A percentile compares a stretch with the other conserved stretches of the same genome.
Conservation (phyloP, 805 yeast species). For the Wickerhamiella kurtzmanii region DNA sequence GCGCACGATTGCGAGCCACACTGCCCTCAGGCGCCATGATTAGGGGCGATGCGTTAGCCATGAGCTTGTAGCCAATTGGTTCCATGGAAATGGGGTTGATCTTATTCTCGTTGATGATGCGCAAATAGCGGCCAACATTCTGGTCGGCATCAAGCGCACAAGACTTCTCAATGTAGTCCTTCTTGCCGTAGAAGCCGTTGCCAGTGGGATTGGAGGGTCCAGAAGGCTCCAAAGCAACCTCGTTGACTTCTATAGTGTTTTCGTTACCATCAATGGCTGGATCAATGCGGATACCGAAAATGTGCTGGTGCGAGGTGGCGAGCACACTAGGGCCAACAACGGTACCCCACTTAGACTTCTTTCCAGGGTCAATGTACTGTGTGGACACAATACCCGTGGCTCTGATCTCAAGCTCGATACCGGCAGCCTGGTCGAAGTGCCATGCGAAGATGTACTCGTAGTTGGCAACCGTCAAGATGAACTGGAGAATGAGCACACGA, state of each 20-base stretch:
- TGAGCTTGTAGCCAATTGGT: slow-evolving; percentile 66
- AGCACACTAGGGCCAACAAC: slow-evolving; percentile 65
- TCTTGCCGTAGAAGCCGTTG: slow-evolving; percentile 54
- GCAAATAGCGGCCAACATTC: slow-evolving; percentile 57
- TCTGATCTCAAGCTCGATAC: slow-evolving; percentile 62
- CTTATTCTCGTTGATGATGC: slow-evolving; percentile 58
- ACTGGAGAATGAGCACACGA: slow-evolving; percentile 66
- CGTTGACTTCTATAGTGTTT: slow-evolving; percentile 62
- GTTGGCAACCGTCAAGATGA: slow-evolving; percentile 74
- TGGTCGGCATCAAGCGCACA: slow-evolving; percentile 65
- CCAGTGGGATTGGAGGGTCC: slow-evolving; percentile 50
- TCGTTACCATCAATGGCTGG: slow-evolving; percentile 71
- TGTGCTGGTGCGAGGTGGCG: slow-evolving; percentile 78
- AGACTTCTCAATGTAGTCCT: slow-evolving; percentile 52
- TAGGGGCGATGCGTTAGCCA: slow-evolving; percentile 65
- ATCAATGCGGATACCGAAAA: slow-evolving; percentile 66
- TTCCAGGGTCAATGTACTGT: slow-evolving; percentile 64
- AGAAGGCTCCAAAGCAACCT: slow-evolving; percentile 46
- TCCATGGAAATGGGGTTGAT: slow-evolving; percentile 55
- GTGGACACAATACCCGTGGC: slow-evolving; percentile 81
- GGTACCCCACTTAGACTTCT: slow-evolving; percentile 58
- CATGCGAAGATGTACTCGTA: slow-evolving; percentile 66
- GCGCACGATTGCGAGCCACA: slow-evolving; percentile 56
- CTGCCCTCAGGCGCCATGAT: slow-evolving; percentile 52
- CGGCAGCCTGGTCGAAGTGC: slow-evolving; percentile 66